Evolutionary conservation across 352 stramenopile genomes (phyloP).

Genomic region (Peronospora destructor): DNA sequence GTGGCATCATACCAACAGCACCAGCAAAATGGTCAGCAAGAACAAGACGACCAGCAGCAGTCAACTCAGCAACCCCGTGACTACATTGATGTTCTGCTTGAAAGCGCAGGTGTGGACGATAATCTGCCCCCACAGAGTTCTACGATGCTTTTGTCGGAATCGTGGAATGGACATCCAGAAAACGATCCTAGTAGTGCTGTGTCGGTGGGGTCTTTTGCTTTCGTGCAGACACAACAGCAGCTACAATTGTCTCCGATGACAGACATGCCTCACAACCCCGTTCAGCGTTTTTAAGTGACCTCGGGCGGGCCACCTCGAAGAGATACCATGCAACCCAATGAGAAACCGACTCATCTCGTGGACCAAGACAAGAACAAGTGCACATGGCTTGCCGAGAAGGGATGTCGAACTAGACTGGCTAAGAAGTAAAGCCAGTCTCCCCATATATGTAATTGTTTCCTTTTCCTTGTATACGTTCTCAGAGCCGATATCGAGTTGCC

Average conservation of each 20-base stretch:
- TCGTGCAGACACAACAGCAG: slow-evolving; percentile 30
- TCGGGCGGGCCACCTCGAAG: background rate
- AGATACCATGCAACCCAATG: background rate
- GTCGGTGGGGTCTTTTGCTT: slow-evolving; percentile 15
- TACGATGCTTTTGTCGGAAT: slow-evolving; percentile 18
- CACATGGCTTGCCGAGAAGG: background rate
- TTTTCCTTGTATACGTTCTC: slow-evolving; percentile 20
- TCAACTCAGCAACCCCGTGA: slow-evolving; percentile 24
- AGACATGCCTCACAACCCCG: slow-evolving; percentile 18
- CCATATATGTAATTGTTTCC: slow-evolving; percentile 9
- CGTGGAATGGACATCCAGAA: slow-evolving; percentile 23
- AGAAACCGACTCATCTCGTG: background rate
- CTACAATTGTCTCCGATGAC: slow-evolving; percentile 31
- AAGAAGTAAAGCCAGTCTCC: background rate
- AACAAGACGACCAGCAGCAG: slow-evolving; percentile 12
- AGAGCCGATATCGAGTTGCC: slow-evolving; percentile 22
- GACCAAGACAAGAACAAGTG: slow-evolving; percentile 2
- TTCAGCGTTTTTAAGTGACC: slow-evolving; percentile 26
- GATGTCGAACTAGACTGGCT: slow-evolving; percentile 3
- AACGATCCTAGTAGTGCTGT: slow-evolving; percentile 5
- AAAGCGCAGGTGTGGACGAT: slow-evolving; percentile 50
- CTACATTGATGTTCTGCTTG: slow-evolving; percentile 55
- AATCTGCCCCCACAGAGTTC: slow-evolving; percentile 31
- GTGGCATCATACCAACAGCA: slow-evolving; percentile 14
- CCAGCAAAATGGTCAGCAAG: slow-evolving; percentile 21